Evolutionary conservation across 2,329 filamentous ascomycete genomes (phyloP).

Genomic region (Macrophomina tecta): DNA sequence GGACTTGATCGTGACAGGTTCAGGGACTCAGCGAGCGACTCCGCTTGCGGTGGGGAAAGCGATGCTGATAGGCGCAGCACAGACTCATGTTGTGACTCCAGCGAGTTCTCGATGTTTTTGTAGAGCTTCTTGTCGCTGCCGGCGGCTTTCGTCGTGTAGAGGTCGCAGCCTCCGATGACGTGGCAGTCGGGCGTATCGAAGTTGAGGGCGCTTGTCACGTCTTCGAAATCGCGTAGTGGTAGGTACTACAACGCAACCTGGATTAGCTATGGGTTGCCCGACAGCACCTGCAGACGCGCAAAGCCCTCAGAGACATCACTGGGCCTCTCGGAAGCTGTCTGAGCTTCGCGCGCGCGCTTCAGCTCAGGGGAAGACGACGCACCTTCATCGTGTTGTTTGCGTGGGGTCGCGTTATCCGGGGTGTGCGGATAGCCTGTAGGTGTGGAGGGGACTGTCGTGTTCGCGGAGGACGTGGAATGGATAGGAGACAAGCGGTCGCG

Average conservation of each 20-base stretch:
- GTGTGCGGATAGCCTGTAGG: constrained; percentile 26
- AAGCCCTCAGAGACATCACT: constrained; percentile 13
- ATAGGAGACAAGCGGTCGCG: neutral
- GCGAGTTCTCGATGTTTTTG: constrained; percentile 88
- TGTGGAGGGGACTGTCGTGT: constrained; percentile 8
- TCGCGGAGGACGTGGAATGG: constrained; percentile 1
- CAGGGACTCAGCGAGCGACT: constrained; percentile 68
- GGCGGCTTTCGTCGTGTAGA: constrained; percentile 96
- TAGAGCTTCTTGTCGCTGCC: constrained; percentile 97
- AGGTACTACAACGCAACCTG: constrained; percentile 71
- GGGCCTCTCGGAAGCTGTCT: neutral
- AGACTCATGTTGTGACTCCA: constrained; percentile 90
- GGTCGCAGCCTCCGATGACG: constrained; percentile 90
- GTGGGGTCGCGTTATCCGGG: neutral
- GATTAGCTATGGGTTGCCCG: neutral
- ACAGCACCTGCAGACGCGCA: neutral
- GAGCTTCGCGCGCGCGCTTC: neutral
- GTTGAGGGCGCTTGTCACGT: constrained; percentile 89
- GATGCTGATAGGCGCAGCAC: constrained; percentile 85
- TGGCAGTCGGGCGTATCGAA: constrained; percentile 94
- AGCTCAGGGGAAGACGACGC: constrained; percentile 30
- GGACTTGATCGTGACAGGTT: constrained; percentile 87
- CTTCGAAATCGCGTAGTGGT: constrained; percentile 87
- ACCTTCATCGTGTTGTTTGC: constrained; percentile 45
- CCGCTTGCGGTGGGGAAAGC: constrained; percentile 80